phyloP scores from a whole-genome alignment of 768 basidiomycete species.

The Suillus sp. region DNA sequence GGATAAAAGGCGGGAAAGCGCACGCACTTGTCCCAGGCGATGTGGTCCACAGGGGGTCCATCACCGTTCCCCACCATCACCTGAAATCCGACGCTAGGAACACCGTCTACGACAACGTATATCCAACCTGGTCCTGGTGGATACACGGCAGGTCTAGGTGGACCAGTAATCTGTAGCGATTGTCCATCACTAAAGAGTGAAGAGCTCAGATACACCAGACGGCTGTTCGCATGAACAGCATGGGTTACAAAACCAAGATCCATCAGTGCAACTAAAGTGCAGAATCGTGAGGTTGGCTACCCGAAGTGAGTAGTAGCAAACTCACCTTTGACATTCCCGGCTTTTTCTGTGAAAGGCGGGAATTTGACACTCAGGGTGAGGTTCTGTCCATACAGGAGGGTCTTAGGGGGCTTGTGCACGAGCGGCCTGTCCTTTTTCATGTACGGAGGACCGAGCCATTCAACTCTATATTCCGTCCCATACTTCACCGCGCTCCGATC shows the following conservation, averaged over 20 bases:
- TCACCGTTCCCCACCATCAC: slow-evolving; percentile 71
- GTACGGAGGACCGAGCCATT: slow-evolving; percentile 85
- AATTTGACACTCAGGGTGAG: slow-evolving; percentile 47
- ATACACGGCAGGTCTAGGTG: slow-evolving; percentile 65
- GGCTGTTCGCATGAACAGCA: slow-evolving; percentile 72
- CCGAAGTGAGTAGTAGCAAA: neutral
- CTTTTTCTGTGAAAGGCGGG: slow-evolving; percentile 39
- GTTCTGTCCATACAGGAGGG: slow-evolving; percentile 47
- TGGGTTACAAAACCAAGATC: slow-evolving; percentile 85
- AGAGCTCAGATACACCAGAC: slow-evolving; percentile 66
- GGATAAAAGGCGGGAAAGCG: neutral
- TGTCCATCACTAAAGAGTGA: slow-evolving; percentile 43
- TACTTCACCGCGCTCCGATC: slow-evolving; percentile 73
- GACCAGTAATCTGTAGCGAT: slow-evolving; percentile 60
- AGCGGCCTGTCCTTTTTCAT: slow-evolving; percentile 62
- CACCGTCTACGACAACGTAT: slow-evolving; percentile 62
- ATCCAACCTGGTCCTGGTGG: slow-evolving; percentile 85
- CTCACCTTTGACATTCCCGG: slow-evolving; percentile 54
- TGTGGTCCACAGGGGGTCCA: slow-evolving; percentile 58
- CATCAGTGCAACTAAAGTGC: slow-evolving; percentile 64
- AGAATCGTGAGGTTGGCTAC: slow-evolving; percentile 16
- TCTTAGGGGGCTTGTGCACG: slow-evolving; percentile 38
- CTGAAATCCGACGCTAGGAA: slow-evolving; percentile 63
- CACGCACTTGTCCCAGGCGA: slow-evolving; percentile 60
- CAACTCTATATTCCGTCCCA: slow-evolving; percentile 87